Evolutionary conservation across 2,329 filamentous ascomycete species (phyloP).

Genomic region (Trichoderma endophyticum): DNA sequence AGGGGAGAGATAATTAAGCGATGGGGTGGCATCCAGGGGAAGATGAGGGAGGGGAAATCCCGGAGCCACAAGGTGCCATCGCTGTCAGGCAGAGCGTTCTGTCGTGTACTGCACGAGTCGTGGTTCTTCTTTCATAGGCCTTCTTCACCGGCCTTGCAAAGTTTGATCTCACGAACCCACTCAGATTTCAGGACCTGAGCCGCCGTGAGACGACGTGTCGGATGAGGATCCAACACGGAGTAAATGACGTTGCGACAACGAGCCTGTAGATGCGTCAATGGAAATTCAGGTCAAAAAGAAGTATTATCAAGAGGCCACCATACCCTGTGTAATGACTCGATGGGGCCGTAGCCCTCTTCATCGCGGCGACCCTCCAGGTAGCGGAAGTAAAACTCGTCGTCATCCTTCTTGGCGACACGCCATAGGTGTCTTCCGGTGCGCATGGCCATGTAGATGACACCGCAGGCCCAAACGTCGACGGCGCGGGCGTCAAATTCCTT

Average conservation of each 20-base stretch:
- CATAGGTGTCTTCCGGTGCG: slow-evolving; percentile 91
- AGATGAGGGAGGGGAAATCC: neutral
- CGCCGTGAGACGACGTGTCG: slow-evolving; percentile 85
- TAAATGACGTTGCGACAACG: slow-evolving; percentile 99
- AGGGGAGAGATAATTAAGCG: slow-evolving; percentile 24
- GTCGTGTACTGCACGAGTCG: slow-evolving; percentile 7
- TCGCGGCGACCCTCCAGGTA: slow-evolving; percentile 91
- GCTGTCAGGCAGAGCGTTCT: slow-evolving; percentile 7
- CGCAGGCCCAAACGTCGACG: slow-evolving; percentile 98
- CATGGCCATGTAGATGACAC: slow-evolving; percentile 99
- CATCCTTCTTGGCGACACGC: slow-evolving; percentile 94
- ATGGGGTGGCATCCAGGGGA: slow-evolving; percentile 20
- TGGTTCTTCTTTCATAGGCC: slow-evolving; percentile 60
- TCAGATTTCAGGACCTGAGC: slow-evolving; percentile 97
- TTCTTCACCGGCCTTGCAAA: slow-evolving; percentile 95
- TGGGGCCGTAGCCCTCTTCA: slow-evolving; percentile 93
- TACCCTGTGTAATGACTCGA: slow-evolving; percentile 92
- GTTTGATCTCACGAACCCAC: slow-evolving; percentile 96
- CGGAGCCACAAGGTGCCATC: neutral
- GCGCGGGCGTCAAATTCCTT: slow-evolving; percentile 95
- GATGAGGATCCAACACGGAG: slow-evolving; percentile 94
- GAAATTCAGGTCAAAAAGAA: neutral
- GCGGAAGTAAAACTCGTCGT: slow-evolving; percentile 94
- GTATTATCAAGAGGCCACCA: slow-evolving; percentile 37
- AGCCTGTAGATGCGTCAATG: slow-evolving; percentile 54